Conservation (phyloP, 148 eudicot genomes). For the Rhododendron griersonianum region DNA sequence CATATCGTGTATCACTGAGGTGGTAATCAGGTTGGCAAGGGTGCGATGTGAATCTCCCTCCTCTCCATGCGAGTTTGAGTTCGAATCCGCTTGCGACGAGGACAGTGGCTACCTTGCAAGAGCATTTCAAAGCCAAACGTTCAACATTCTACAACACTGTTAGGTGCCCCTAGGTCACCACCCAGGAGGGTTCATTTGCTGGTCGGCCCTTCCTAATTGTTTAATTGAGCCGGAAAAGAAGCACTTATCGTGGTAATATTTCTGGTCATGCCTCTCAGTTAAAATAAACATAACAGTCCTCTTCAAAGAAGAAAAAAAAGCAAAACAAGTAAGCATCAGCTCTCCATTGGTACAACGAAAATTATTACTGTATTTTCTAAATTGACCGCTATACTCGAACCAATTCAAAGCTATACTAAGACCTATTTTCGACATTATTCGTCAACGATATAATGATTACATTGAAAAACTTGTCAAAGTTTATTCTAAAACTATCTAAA, state of each 20-base stretch:
- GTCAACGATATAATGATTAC: background rate
- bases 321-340: background rate
- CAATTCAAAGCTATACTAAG: background rate
- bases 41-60: background rate
- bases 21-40: background rate
- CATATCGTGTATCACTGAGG: no score
- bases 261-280: background rate
- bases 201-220: background rate
- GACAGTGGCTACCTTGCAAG: background rate
- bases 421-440: background rate
- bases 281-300: background rate
- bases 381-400: background rate
- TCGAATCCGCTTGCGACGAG: no score
- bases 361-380: background rate
- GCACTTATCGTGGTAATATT: background rate
- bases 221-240: background rate
- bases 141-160: background rate
- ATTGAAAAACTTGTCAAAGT: background rate
- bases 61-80: background rate
- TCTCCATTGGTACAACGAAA: background rate
- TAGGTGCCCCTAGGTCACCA: background rate
- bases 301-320: no score
- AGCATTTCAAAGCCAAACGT: background rate
- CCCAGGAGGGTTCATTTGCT: background rate
- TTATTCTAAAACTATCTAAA: background rate